phyloP scores from a whole-genome alignment of 306 rosid species.

The Begonia peltatifolia region DNA sequence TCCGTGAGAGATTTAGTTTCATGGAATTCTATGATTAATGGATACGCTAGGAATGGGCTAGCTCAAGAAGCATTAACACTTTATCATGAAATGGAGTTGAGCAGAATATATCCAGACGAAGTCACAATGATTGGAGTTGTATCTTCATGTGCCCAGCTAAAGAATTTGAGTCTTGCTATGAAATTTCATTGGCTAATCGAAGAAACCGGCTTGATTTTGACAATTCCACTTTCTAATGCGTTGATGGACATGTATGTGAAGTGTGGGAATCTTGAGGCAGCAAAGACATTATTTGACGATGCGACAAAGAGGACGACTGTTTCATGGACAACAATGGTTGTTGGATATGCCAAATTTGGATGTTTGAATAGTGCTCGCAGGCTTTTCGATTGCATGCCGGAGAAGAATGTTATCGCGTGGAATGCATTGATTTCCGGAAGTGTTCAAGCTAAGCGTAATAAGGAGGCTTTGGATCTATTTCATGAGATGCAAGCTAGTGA shows the following conservation, averaged over 20 bases:
- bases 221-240: constrained; percentile 50
- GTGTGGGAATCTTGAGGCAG: constrained; percentile 46
- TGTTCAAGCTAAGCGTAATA: constrained; percentile 53
- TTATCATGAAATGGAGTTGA: constrained; percentile 37
- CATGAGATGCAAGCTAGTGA: constrained; percentile 61
- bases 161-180: constrained; percentile 40
- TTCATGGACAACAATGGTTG: constrained; percentile 69
- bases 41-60: constrained; percentile 49
- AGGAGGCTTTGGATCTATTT: constrained; percentile 65
- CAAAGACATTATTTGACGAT: constrained; percentile 32
- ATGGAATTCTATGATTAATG: constrained; percentile 77
- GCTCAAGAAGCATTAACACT: constrained; percentile 36
- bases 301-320: constrained; percentile 43
- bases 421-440: constrained; percentile 74
- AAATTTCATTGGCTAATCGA: constrained; percentile 32
- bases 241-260: constrained; percentile 74
- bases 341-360: constrained; percentile 65
- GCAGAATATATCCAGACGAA: constrained; percentile 51
- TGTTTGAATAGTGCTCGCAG: constrained; percentile 36
- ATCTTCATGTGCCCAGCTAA: constrained; percentile 62
- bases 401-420: constrained; percentile 64
- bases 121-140: constrained; percentile 69
- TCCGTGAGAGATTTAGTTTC: constrained; percentile 62
- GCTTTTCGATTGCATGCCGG: constrained; percentile 48
- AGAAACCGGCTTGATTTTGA: constrained; percentile 31